Conservation (phyloP, 208 protist genomes). For the Leishmania guyanensis region DNA sequence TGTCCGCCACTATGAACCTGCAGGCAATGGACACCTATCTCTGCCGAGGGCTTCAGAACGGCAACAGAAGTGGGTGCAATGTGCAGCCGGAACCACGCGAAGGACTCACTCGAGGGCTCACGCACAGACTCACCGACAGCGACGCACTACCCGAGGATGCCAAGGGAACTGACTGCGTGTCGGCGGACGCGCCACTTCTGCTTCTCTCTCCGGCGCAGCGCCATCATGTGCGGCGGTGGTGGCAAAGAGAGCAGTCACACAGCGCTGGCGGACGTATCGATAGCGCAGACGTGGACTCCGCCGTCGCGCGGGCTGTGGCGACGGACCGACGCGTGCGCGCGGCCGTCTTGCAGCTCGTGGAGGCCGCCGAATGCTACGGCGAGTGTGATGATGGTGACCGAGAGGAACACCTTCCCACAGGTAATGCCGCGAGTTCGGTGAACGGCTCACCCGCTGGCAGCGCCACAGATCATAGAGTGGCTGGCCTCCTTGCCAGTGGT, state of each 20-base stretch:
- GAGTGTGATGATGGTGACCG: constrained; percentile 1
- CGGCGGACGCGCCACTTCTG: constrained; percentile 5
- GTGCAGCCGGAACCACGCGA: background rate
- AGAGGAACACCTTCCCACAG: background rate
- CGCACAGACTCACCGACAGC: background rate
- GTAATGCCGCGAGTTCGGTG: background rate
- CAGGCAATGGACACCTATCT: constrained; percentile 56
- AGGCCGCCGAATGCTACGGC: constrained; percentile 11
- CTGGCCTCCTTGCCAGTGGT: background rate
- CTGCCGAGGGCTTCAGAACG: constrained; percentile 3
- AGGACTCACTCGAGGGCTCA: background rate
- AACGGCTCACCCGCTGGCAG: background rate
- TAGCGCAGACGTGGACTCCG: constrained; percentile 2
- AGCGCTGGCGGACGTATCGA: background rate
- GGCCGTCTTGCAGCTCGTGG: constrained; percentile 20
- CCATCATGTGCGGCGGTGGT: constrained; percentile 23
- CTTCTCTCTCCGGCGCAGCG: constrained; percentile 24
- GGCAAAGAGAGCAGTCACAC: background rate
- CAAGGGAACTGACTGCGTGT: background rate
- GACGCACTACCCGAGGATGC: background rate
- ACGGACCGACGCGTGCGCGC: constrained; percentile 2
- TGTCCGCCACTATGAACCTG: constrained; percentile 73
- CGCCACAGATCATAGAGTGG: background rate
- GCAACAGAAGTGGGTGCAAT: background rate
- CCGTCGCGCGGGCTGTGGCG: background rate